Percentiles rank a stretch among this genome's conserved stretches.
These are phyloP conservation scores for Trichoderma gracile DNA, from an alignment of 2,329 filamentous ascomycete species.

Conservation along the genomic window DNA sequence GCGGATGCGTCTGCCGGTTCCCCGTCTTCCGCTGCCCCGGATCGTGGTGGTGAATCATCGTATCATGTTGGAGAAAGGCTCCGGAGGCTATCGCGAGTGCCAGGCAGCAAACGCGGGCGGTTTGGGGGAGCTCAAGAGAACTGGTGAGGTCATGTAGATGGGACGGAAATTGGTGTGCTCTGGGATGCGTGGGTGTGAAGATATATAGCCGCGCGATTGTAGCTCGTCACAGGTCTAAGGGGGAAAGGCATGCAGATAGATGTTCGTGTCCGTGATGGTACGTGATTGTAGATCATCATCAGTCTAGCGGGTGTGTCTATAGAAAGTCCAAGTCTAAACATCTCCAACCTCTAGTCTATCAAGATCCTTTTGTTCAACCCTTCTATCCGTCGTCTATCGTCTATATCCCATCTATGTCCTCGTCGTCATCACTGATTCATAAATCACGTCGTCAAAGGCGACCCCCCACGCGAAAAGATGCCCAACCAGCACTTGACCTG, in stretches of 20 bases:
- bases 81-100: background rate
- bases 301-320: background rate
- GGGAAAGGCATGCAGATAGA: no score
- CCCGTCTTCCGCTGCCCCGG: no score
- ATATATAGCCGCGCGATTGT: background rate
- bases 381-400: conserved; percentile 7
- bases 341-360: conserved; percentile 14
- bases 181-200: background rate
- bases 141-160: background rate
- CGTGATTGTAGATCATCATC: background rate
- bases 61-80: background rate
- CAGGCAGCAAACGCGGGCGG: no score
- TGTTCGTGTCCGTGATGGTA: background rate
- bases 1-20: background rate
- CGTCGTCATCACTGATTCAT: background rate
- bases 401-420: background rate
- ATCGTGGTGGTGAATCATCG: conserved; percentile 12
- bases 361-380: background rate
- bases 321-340: background rate
- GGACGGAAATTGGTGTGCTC: background rate
- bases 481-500: conserved; percentile 69
- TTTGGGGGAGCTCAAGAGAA: no score
- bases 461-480: conserved; percentile 50
- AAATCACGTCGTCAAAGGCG: conserved; percentile 20
- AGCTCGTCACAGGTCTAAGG: no score